Percentiles rank a stretch among this genome's conserved stretches.
Evolutionary conservation across 371 early-diverging fungal species (phyloP).

Genomic region (Circinella umbellata): DNA sequence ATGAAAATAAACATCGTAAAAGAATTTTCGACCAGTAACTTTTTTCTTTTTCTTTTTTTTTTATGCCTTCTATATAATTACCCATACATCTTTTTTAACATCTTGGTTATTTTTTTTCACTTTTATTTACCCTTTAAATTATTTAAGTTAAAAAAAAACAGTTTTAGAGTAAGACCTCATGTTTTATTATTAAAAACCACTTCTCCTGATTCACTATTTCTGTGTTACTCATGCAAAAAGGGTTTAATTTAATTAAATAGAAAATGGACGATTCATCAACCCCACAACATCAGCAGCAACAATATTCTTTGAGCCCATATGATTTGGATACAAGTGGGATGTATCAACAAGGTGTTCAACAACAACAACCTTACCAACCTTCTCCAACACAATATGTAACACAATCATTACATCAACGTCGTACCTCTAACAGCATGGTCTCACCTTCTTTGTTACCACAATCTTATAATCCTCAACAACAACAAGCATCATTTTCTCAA

Average conservation of each 20-base stretch:
- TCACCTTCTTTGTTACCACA: neutral
- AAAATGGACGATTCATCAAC: neutral
- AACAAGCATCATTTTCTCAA: neutral
- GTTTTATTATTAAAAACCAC: neutral
- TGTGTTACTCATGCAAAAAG: neutral
- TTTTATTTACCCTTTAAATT: neutral
- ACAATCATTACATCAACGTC: slow-evolving; percentile 4
- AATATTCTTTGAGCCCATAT: slow-evolving; percentile 4
- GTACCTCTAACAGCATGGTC: neutral
- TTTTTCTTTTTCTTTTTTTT: neutral
- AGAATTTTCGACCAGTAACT: slow-evolving; percentile 7
- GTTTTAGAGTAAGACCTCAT: slow-evolving; percentile 3
- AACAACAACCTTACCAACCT: neutral
- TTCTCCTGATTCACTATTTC: neutral
- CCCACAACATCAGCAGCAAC: neutral
- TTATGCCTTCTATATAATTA: neutral
- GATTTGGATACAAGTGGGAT: neutral
- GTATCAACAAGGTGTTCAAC: neutral
- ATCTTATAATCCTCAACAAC: neutral
- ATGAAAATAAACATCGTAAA: neutral
- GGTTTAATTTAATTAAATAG: neutral
- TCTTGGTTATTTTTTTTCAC: neutral
- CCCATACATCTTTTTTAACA: neutral
- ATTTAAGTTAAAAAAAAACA: neutral
- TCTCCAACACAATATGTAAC: slow-evolving; percentile 8